These are phyloP conservation scores for Cladosporium sp. DNA, from an alignment of 2,329 filamentous ascomycete genomes.

Conservation along the genomic window DNA sequence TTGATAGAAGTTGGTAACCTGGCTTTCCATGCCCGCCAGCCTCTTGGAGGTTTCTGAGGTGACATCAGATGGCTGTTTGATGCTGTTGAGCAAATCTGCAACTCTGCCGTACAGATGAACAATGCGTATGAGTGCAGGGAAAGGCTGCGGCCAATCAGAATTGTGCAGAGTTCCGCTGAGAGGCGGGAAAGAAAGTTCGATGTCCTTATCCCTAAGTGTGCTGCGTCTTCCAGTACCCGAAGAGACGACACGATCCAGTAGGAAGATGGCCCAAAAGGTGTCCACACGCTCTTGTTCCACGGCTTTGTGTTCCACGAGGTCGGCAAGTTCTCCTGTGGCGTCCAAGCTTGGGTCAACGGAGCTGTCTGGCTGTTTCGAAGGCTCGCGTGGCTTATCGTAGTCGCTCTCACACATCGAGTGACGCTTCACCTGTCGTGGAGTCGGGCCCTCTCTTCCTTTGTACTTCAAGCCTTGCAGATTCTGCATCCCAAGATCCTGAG, in stretches of 20 bases:
- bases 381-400: constrained; percentile 38
- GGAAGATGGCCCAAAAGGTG: constrained; percentile 88
- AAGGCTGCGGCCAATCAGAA: constrained; percentile 73
- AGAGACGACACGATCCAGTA: constrained; percentile 83
- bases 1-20: constrained; percentile 75
- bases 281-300: constrained; percentile 81
- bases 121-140: constrained; percentile 78
- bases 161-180: constrained; percentile 54
- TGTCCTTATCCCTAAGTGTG: constrained; percentile 80
- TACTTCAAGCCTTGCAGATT: constrained; percentile 73
- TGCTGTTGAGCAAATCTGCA: constrained; percentile 81
- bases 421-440: constrained; percentile 57
- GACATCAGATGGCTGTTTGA: constrained; percentile 72
- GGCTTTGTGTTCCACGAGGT: constrained; percentile 53
- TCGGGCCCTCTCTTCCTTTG: constrained; percentile 57
- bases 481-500: constrained; percentile 76
- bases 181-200: constrained; percentile 72
- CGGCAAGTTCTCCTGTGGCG: constrained; percentile 35
- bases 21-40: constrained; percentile 75
- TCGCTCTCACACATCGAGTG: constrained; percentile 19
- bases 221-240: constrained; percentile 83
- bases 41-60: constrained; percentile 72
- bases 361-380: constrained; percentile 52
- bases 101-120: constrained; percentile 84
- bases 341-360: neutral